Base-by-base conservation (phyloP, 2,329 filamentous ascomycete species). In the Hirsutella thompsonii region DNA sequence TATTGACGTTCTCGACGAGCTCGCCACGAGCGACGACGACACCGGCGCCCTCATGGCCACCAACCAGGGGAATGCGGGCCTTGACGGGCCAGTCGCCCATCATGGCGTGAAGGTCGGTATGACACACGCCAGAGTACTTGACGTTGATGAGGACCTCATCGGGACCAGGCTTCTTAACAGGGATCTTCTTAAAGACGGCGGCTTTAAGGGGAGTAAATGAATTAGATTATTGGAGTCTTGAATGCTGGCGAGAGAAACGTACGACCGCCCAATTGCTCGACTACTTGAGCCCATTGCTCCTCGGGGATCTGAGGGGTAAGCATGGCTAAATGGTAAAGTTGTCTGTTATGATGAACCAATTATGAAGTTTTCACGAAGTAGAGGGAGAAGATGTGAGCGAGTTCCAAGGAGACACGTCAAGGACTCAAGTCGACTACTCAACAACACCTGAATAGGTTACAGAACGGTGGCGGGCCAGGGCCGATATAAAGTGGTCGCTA, bases 91-190 rank as follows among this genome's bases (percentile, higher is more conserved):
- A 94, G 68, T 94, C 88, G 44, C 88, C 88, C 49, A 85, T 83
- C 64, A 90, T 74, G 53, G 86, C 86, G 61, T 76, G 72, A 39
- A 74, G 72, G 61, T 93, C 86, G 29, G 87, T 93, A 70, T 93
- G 87, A 73, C 87, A 94, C 51, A 94, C 87, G 58, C 87, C 87
- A 21, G 82, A 84, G 72, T 77, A 94, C 63, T 88, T 88, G 72
- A 94, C 76, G 67, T 93, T 90, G 66, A 94, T 69, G 49, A 95
- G 82, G 51, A 94, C 84, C 66, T 95, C 85, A 67, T 94, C 88
- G 40, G 88, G 81, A 19, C 81, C 86, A 32, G 89, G 89, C 61
- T 80, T 76, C 47, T 71, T 72, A 39, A 94, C 87, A 50, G 84
- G 81, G 54, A 95, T 90, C 66, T 81, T 74, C 68, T 86, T 88